These are phyloP conservation scores for Veloboletus limbatus DNA, from an alignment of 1,284 basidiomycete species.

Conservation along the genomic window DNA sequence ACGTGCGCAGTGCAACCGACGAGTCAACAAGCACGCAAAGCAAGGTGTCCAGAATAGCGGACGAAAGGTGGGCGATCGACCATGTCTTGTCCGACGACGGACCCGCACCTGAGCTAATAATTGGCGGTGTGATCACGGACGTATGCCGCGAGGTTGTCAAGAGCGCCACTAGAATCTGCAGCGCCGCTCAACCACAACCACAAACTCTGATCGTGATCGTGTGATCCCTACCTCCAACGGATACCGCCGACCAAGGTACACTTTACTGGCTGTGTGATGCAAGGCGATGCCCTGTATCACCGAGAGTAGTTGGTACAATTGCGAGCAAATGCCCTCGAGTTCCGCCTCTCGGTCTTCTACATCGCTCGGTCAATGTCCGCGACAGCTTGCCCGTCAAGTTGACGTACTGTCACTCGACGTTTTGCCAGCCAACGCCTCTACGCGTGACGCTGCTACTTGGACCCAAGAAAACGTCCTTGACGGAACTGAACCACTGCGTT, in stretches of 20 bases:
- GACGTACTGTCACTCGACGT: constrained; percentile 38
- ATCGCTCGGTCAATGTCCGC: constrained; percentile 8
- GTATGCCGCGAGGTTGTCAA: constrained; percentile 66
- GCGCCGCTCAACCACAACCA: constrained; percentile 4
- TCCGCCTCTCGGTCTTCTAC: constrained; percentile 46
- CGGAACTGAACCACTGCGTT: constrained; percentile 46
- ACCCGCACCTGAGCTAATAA: constrained; percentile 13
- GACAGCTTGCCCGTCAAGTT: not conserved
- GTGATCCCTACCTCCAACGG: constrained; percentile 60
- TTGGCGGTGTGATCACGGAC: constrained; percentile 33
- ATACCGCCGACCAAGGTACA: constrained; percentile 64
- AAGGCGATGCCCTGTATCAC: constrained; percentile 81
- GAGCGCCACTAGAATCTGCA: constrained; percentile 63
- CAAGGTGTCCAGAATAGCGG: constrained; percentile 75
- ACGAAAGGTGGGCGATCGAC: constrained; percentile 43
- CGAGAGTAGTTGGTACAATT: constrained; percentile 57
- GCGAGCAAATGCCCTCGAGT: constrained; percentile 42
- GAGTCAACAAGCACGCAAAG: constrained; percentile 84
- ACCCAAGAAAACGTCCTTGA: constrained; percentile 59
- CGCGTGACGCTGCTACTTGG: constrained; percentile 36
- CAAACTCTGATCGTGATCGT: not conserved
- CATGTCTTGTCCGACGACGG: constrained; percentile 23
- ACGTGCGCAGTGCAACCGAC: constrained; percentile 64
- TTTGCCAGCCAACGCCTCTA: constrained; percentile 43
- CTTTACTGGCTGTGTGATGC: constrained; percentile 66